Base-by-base conservation (phyloP, 495 filamentous ascomycete genomes). In the Penicillium bovifimosum region DNA sequence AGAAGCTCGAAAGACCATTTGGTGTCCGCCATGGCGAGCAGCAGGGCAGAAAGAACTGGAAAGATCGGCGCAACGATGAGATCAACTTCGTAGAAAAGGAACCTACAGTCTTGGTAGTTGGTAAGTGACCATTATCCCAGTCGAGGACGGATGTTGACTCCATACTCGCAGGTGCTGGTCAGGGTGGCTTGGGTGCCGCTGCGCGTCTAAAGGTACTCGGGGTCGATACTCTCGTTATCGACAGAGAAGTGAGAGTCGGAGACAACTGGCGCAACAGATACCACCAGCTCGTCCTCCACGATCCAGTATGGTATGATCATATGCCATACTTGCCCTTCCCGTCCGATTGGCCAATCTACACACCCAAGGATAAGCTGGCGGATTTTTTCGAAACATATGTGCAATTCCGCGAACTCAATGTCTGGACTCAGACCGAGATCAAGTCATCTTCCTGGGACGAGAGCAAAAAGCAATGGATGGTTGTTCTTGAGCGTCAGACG, bases 311-410 rank as follows among this genome's bases (percentile, higher is more conserved):
- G 80, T 88, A 81, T 56, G 85, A 90, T 59, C 86, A 90, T 59
- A 62, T 90, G 64, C 84, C 87, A 1, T 91, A 90, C 65, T 40
- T 91, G 1, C 68, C 74, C 0, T 91, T 91, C 56, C 87, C 88
- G 9, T 52, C 74, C 0, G 70, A 69, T 51, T 91, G 87, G 86
- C 73, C 73, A 2, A 57, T 84, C 24, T 88, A 86, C 61, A 87
- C 86, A 1, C 87, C 88, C 1, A 91, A 91, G 60, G 86, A 91
- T 63, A 91, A 91, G 53, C 74, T 91, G 0, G 88, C 83, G 13
- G 83, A 88, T 32, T 92, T 86, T 75, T 83, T 91, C 60, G 84
- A 90, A 39, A 73, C 75, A 2, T 93, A 93, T 56, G 86, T 80
- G 41, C 80, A 80, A 31, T 55, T 81, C 24, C 70, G 91, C n/a